Base-by-base conservation (phyloP, 306 rosid genomes). In the Gastrolobium bilobum region DNA sequence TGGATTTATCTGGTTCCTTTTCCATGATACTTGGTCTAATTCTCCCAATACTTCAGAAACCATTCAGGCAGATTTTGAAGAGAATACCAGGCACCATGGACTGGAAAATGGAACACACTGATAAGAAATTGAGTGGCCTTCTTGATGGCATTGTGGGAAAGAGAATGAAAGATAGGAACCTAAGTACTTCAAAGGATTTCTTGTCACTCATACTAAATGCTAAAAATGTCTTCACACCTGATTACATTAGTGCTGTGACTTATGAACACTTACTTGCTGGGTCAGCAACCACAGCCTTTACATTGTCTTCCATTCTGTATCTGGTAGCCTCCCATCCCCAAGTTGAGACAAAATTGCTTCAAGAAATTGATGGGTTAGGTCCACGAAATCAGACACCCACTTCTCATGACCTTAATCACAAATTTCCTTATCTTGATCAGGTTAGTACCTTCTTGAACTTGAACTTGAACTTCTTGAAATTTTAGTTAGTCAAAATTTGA, bases 201-300 rank as follows among this genome's bases (percentile, higher is more conserved):
- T 86, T 95, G 86, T 89, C 98, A 0, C 87, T 81, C 65, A 88
- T 95, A 34, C 69, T 93, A 69, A 93, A 89, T 75, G 93, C 97
- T 0, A 90, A 76, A 58, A 86, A 81, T 61, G 88, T 89, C 9
- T 90, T 96, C 81, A 79, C 91, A 20, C 86, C 86, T 1, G 98
- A 96, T 62, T 91, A 96, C 56, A 81, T 93, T 11, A 93, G 88
- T 44, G 99, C 99, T 38, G 89, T 93, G 58, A 84, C 96, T 34
- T 96, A 96, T 48, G 99, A 96, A 77, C 99, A 96, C 76, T 54
- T 96, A 4, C 92, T 96, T 70, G 98, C 97, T 11, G 99, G 99
- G 2, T 96, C 98, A 4, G 89, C 98, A 37, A 96, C 98, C 52
- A 89, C 97, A 0, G 72, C 98, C 47, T 96, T 96, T 81, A 93